Percentiles rank a stretch among this genome's conserved stretches.
phyloP scores from a whole-genome alignment of 2,329 filamentous ascomycete genomes.

The Pseudogymnoascus sp. region DNA sequence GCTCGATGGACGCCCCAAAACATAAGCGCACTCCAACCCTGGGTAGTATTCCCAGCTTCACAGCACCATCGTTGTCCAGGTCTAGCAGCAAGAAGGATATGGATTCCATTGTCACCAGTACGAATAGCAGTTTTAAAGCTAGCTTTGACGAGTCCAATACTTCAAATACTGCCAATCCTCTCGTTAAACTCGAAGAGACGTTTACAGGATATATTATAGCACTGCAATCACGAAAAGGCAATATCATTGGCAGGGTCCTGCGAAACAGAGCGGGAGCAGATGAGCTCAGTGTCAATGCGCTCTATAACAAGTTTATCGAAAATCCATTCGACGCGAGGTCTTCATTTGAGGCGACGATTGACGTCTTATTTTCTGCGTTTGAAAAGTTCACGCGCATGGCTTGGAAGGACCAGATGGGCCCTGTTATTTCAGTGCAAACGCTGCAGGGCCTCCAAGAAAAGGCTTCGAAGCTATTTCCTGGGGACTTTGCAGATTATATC shows the following conservation, averaged over 20 bases:
- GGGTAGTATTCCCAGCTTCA: constrained; percentile 37
- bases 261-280: constrained; percentile 62
- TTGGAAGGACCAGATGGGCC: constrained; percentile 82
- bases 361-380: constrained; percentile 83
- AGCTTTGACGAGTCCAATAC: constrained; percentile 44
- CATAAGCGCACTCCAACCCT: constrained; percentile 29
- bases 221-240: constrained; percentile 75
- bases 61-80: constrained; percentile 21
- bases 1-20: constrained; percentile 31
- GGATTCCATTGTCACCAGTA: constrained; percentile 16
- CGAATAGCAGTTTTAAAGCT: constrained; percentile 29
- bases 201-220: constrained; percentile 76
- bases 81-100: constrained; percentile 22
- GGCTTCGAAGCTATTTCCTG: constrained; percentile 56
- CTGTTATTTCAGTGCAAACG: constrained; percentile 63
- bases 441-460: constrained; percentile 67
- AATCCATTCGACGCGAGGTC: constrained; percentile 70
- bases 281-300: constrained; percentile 73
- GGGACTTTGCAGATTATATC: constrained; percentile 64
- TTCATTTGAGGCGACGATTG: constrained; percentile 65
- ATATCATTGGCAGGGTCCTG: constrained; percentile 70
- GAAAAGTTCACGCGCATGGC: constrained; percentile 85
- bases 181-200: constrained; percentile 72
- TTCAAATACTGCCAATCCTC: constrained; percentile 49
- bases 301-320: constrained; percentile 83